Evolutionary conservation across 441 rosid genomes (phyloP).

Genomic region (Croton setiger): DNA sequence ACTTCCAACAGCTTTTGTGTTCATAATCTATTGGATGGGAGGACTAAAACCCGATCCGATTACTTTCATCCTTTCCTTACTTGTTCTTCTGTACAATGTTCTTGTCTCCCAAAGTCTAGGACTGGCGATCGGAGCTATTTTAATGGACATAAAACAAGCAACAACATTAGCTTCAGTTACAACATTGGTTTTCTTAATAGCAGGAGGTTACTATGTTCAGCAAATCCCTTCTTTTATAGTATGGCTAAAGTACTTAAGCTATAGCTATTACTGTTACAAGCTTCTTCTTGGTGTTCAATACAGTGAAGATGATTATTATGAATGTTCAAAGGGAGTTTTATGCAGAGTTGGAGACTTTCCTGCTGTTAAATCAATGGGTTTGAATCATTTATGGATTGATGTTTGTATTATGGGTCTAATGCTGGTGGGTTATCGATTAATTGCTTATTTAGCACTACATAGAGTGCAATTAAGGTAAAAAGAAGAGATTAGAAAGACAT

Average conservation of each 20-base stretch:
- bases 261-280: slow-evolving; percentile 92
- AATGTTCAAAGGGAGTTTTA: slow-evolving; percentile 65
- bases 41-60: slow-evolving; percentile 85
- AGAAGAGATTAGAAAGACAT: slow-evolving; percentile 8
- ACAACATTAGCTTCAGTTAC: slow-evolving; percentile 94
- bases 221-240: slow-evolving; percentile 88
- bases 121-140: slow-evolving; percentile 83
- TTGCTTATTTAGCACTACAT: slow-evolving; percentile 78
- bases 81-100: slow-evolving; percentile 80
- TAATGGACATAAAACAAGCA: slow-evolving; percentile 93
- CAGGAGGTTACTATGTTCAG: slow-evolving; percentile 91
- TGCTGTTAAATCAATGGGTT: slow-evolving; percentile 73
- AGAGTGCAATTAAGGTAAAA: slow-evolving; percentile 56
- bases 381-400: slow-evolving; percentile 72
- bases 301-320: slow-evolving; percentile 62
- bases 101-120: slow-evolving; percentile 94
- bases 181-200: slow-evolving; percentile 83
- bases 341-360: slow-evolving; percentile 90
- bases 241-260: slow-evolving; percentile 93
- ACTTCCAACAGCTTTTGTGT: slow-evolving; percentile 84
- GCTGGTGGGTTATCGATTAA: slow-evolving; percentile 77
- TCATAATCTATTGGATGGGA: slow-evolving; percentile 98
- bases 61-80: slow-evolving; percentile 75
- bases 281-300: slow-evolving; percentile 91
- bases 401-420: slow-evolving; percentile 76